A percentile compares a stretch with the other conserved stretches of the same genome.
Evolutionary conservation across 2,329 filamentous ascomycete genomes (phyloP).

Genomic region (Arthrobotrys pseudoclavata): DNA sequence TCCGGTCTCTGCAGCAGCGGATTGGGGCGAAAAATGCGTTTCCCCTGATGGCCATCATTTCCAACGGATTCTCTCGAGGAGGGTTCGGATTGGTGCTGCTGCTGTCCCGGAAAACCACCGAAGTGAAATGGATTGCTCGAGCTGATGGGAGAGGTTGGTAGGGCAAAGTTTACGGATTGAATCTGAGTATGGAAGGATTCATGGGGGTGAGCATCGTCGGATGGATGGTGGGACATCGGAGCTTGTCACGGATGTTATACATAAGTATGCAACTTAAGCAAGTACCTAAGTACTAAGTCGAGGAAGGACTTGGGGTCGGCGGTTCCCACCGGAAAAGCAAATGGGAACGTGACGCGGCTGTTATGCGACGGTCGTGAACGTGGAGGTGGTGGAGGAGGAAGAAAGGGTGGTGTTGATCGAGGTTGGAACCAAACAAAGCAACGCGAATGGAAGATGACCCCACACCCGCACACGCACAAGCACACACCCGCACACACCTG

Average conservation of each 20-base stretch:
- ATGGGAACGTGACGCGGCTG: neutral
- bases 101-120: slow-evolving; percentile 20
- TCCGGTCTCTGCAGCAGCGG: slow-evolving; percentile 74
- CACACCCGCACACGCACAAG: too few relatives aligned
- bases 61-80: neutral
- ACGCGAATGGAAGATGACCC: neutral
- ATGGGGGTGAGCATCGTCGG: slow-evolving; percentile 21
- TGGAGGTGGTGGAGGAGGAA: neutral
- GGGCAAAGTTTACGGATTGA: slow-evolving; percentile 23
- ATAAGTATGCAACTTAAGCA: neutral
- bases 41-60: slow-evolving; percentile 4
- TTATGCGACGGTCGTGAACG: neutral
- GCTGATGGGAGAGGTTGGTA: neutral
- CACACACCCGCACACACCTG: too few relatives aligned
- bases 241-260: slow-evolving; percentile 11
- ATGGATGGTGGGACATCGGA: slow-evolving; percentile 44
- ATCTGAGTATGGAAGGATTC: slow-evolving; percentile 5
- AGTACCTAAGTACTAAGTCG: neutral
- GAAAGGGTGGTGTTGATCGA: too few relatives aligned
- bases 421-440: too few relatives aligned
- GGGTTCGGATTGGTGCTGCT: neutral
- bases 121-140: slow-evolving; percentile 7
- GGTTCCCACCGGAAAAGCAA: neutral
- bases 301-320: neutral
- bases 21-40: slow-evolving; percentile 70